Evolutionary conservation across 1,284 basidiomycete species (phyloP).

Genomic region (Porphyrellus sp.): DNA sequence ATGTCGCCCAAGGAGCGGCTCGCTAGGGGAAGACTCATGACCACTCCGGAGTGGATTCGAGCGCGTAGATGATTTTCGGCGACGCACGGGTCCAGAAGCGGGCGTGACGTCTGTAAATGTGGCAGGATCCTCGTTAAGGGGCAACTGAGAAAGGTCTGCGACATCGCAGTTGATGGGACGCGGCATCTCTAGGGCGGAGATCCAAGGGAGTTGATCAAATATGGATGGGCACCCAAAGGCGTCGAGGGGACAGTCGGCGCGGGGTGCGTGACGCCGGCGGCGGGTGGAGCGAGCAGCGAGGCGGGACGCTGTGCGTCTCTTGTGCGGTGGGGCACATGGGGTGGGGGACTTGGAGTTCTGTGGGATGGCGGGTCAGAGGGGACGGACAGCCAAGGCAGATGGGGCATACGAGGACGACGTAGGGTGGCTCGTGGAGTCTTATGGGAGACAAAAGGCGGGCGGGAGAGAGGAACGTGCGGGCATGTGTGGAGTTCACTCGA

Average conservation of each 20-base stretch:
- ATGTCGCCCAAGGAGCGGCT: conserved; percentile 16
- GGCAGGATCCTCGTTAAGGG: conserved; percentile 30
- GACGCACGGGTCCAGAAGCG: conserved; percentile 52
- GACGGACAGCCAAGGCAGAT: not conserved
- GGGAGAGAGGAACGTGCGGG: conserved; percentile 22
- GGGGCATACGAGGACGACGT: conserved; percentile 25
- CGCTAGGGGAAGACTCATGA: conserved; percentile 15
- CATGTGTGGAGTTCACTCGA: conserved; percentile 1
- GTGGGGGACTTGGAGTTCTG: conserved; percentile 40
- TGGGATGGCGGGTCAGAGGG: conserved; percentile 13
- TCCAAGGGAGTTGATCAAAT: conserved; percentile 63
- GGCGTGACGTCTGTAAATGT: conserved; percentile 24
- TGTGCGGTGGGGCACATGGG: conserved; percentile 36
- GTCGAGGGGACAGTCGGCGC: conserved; percentile 33
- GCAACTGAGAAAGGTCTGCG: conserved; percentile 56
- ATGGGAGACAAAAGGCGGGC: conserved; percentile 36
- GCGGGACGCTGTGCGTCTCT: conserved; percentile 29
- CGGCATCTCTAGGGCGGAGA: conserved; percentile 48
- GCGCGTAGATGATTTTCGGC: conserved; percentile 50
- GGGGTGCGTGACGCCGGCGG: conserved; percentile 39
- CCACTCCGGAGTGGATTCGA: conserved; percentile 43
- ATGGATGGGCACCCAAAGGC: conserved; percentile 30
- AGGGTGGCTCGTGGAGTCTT: conserved; percentile 25
- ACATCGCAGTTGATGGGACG: conserved; percentile 46
- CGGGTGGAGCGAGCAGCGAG: conserved; percentile 27